Evolutionary conservation across 768 basidiomycete species (phyloP).

Genomic region (Mycena alexandri): DNA sequence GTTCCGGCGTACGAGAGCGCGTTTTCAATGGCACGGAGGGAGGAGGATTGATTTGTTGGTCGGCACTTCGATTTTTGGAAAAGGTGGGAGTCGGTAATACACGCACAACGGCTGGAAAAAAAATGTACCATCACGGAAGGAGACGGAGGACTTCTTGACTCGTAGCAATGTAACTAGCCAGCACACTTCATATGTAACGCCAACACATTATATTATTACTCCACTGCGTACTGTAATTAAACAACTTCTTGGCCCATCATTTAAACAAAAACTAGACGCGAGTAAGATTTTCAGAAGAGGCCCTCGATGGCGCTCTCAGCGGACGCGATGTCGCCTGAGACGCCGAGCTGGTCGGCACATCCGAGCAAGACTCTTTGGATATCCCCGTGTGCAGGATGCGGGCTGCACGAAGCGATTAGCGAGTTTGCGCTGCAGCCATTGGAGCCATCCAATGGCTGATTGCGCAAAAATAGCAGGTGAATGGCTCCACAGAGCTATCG

Average conservation of each 20-base stretch:
- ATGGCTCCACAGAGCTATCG: too few species aligned
- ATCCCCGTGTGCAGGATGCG: constrained; percentile 17
- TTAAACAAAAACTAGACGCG: too few species aligned
- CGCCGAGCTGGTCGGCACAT: constrained; percentile 16
- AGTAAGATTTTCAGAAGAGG: constrained; percentile 11
- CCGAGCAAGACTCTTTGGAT: too few species aligned
- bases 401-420: neutral
- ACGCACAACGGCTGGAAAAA: too few species aligned
- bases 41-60: constrained; percentile 39
- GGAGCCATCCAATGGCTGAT: too few species aligned
- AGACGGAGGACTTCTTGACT: too few species aligned
- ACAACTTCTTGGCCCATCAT: too few species aligned
- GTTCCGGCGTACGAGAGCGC: constrained; percentile 72
- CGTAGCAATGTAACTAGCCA: too few species aligned
- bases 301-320: constrained; percentile 14
- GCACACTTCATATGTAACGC: neutral
- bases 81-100: neutral
- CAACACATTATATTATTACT: constrained; percentile 23
- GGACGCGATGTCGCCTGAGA: neutral
- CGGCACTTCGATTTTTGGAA: neutral
- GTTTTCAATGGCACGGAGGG: constrained; percentile 69
- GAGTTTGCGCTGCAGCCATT: too few species aligned
- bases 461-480: too few species aligned
- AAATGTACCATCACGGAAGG: too few species aligned
- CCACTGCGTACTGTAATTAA: too few species aligned